phyloP scores from a whole-genome alignment of 2,329 filamentous ascomycete species.

The Colletotrichum sansevieriae region DNA sequence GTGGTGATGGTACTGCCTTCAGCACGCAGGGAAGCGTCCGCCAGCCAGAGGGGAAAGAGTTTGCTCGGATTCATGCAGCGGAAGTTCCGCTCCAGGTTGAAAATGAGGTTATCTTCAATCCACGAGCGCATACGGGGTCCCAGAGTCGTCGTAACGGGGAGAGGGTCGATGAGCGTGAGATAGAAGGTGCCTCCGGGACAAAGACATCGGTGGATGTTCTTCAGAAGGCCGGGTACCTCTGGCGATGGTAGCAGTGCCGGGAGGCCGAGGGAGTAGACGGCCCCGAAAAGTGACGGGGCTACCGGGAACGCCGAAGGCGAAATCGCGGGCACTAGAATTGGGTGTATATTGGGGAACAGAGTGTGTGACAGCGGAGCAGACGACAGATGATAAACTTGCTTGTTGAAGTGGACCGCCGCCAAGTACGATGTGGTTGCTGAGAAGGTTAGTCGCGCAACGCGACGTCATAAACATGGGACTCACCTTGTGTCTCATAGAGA shows the following conservation, averaged over 20 bases:
- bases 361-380: slow-evolving; percentile 54
- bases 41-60: slow-evolving; percentile 71
- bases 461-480: slow-evolving; percentile 33
- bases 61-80: slow-evolving; percentile 71
- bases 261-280: slow-evolving; percentile 66
- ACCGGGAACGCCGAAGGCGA: slow-evolving; percentile 54
- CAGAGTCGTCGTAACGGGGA: slow-evolving; percentile 65
- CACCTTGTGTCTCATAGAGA: slow-evolving; percentile 66
- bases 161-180: slow-evolving; percentile 72
- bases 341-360: slow-evolving; percentile 56
- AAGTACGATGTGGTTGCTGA: slow-evolving; percentile 64
- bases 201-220: slow-evolving; percentile 68
- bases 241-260: slow-evolving; percentile 68
- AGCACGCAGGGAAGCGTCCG: slow-evolving; percentile 65
- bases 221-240: slow-evolving; percentile 68
- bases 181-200: slow-evolving; percentile 68
- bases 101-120: slow-evolving; percentile 71
- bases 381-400: slow-evolving; percentile 62
- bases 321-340: slow-evolving; percentile 55
- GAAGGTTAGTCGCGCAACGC: slow-evolving; percentile 14
- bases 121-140: slow-evolving; percentile 71
- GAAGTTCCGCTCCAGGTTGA: slow-evolving; percentile 70
- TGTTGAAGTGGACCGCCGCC: slow-evolving; percentile 56
- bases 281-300: slow-evolving; percentile 59
- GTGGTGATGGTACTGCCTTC: slow-evolving; percentile 62